These are phyloP conservation scores for Collybiopsis confluens DNA, from an alignment of 768 basidiomycete species.

Conservation along the genomic window DNA sequence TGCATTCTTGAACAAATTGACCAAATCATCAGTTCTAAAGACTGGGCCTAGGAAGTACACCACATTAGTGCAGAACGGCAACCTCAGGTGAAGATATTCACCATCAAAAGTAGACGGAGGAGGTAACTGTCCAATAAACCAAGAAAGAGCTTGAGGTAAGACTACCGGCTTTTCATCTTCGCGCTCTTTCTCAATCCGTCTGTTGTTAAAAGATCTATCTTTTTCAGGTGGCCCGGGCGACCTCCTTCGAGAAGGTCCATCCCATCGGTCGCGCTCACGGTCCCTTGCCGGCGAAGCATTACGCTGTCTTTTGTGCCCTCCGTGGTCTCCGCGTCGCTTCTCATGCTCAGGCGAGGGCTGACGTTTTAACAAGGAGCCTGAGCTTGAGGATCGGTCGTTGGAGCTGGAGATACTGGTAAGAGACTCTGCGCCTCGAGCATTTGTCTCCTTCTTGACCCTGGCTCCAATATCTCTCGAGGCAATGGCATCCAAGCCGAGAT, in stretches of 20 bases:
- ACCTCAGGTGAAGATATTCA: conserved; percentile 24
- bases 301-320: conserved; percentile 31
- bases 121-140: conserved; percentile 80
- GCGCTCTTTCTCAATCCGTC: conserved; percentile 11
- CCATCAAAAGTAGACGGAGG: conserved; percentile 76
- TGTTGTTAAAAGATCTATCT: not conserved
- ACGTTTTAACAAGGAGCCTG: not conserved
- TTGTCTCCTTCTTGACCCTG: conserved; percentile 26
- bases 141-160: conserved; percentile 50
- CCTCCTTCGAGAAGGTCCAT: conserved; percentile 23
- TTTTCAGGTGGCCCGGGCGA: conserved; percentile 25
- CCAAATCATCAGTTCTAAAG: conserved; percentile 86
- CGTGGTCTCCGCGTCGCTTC: conserved; percentile 19
- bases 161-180: conserved; percentile 42
- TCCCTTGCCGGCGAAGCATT: conserved; percentile 23
- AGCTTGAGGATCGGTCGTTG: not conserved
- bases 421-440: not conserved
- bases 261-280: conserved; percentile 22
- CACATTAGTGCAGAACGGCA: not conserved
- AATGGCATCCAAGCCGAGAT: conserved; percentile 83
- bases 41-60: conserved; percentile 72
- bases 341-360: conserved; percentile 4
- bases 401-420: not conserved
- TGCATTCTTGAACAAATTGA: conserved; percentile 79
- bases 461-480: conserved; percentile 87